Base-by-base conservation (phyloP, 1,284 basidiomycete genomes). In the Testicularia cyperi region DNA sequence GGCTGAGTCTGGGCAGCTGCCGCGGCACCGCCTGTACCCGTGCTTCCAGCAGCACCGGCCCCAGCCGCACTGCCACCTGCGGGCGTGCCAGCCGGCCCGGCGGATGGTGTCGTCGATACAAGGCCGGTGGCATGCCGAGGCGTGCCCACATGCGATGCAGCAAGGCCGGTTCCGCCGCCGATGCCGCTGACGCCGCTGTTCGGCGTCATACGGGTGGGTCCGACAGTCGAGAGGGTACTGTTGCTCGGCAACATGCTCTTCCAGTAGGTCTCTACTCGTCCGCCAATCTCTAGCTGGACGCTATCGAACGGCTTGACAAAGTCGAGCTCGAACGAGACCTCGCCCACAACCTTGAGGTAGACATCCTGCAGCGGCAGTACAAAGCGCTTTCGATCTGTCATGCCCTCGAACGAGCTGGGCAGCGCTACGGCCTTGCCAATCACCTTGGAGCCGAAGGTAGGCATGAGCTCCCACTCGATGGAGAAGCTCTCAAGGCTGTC, bases 371-470 rank as follows among this genome's bases (percentile, higher is more conserved):
- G 86, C 2, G 94, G 92, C 32, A 76, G 44, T 3, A 68, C 63
- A 38, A 76, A 65, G 6, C 53, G 48, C 36, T 66, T 72, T 20
- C 73, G 65, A 38, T 69, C 68, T 22, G 67, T 63, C 52, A 74
- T 66, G 8, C 57, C 54, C 13, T 84, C 83, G 65, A 88, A 86
- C 37, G 88, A 81, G 2, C 84, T 84, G 3, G 92, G 86, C 23
- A 92, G 81, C 19, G 90, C 88, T 32, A 92, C 85, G 14, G 91
- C 92, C 58, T 92, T 86, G 21, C 94, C 95, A 56, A 99, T 90
- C 25, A 92, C 90, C 78, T 92, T 94, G 23, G 90, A 92, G n/a
- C 95, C 95, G 77, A 98, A 98, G 54, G 90, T 96, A 7, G 95
- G 95, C 80, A 94, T 96, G 20, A 98, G 81, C 28, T 94, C 96